A percentile compares a stretch with the other conserved stretches of the same genome.
phyloP scores from a whole-genome alignment of 345 rosid genomes.

The Durio zibethinus region DNA sequence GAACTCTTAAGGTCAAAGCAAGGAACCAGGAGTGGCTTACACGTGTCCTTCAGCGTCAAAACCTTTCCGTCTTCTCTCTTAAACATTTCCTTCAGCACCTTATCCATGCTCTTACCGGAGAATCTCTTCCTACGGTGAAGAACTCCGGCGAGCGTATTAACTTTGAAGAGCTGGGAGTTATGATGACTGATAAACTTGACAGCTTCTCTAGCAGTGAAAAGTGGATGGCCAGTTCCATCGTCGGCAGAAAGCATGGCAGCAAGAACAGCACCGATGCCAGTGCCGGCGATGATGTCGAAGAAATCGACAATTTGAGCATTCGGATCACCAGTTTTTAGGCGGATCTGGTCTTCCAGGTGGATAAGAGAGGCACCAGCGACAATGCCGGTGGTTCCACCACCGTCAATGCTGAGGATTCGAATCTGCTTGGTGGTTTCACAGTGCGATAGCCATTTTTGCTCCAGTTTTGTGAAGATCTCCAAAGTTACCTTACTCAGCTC shows the following conservation, averaged over 20 bases:
- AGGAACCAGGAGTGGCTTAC: slow-evolving; percentile 93
- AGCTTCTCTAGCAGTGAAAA: slow-evolving; percentile 70
- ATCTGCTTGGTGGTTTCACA: slow-evolving; percentile 59
- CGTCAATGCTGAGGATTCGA: slow-evolving; percentile 83
- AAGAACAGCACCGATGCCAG: slow-evolving; percentile 81
- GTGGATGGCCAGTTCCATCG: slow-evolving; percentile 73
- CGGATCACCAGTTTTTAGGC: slow-evolving; percentile 62
- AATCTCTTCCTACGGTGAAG: slow-evolving; percentile 46
- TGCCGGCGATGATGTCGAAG: slow-evolving; percentile 85
- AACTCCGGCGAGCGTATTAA: slow-evolving; percentile 27
- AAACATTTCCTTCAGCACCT: slow-evolving; percentile 53
- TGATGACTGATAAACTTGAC: slow-evolving; percentile 40
- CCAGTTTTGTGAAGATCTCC: slow-evolving; percentile 87
- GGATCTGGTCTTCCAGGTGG: slow-evolving; percentile 91
- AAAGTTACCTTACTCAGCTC: slow-evolving; percentile 85
- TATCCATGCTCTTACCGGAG: slow-evolving; percentile 75
- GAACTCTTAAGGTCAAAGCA: slow-evolving; percentile 90
- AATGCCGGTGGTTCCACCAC: slow-evolving; percentile 71
- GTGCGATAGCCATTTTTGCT: slow-evolving; percentile 91
- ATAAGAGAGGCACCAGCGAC: slow-evolving; percentile 62
- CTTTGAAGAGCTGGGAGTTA: slow-evolving; percentile 58
- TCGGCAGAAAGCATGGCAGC: slow-evolving; percentile 69
- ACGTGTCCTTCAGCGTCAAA: slow-evolving; percentile 79
- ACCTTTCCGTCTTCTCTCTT: slow-evolving; percentile 56
- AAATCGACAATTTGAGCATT: slow-evolving; percentile 69